Evolutionary conservation across 1,284 basidiomycete genomes (phyloP).

Genomic region (Pseudozyma pruni): DNA sequence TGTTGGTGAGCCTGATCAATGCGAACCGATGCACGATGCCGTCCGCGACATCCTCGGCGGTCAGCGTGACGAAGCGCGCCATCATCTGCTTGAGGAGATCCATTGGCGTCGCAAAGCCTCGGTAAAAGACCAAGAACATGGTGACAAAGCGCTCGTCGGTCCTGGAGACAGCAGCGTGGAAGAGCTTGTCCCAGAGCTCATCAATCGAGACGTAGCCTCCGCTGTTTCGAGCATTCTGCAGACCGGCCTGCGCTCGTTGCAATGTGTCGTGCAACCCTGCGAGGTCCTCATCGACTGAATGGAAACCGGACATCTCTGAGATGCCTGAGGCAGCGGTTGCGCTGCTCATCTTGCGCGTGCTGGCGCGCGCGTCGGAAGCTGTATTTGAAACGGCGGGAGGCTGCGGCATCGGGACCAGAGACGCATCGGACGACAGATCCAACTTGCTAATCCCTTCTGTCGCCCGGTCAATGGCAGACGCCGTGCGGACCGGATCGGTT

Average conservation of each 20-base stretch:
- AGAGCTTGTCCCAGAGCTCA: slow-evolving; percentile 62
- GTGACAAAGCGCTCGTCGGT: slow-evolving; percentile 54
- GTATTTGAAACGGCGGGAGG: slow-evolving; percentile 1
- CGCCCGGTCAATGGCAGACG: slow-evolving; percentile 2
- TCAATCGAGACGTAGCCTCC: slow-evolving; percentile 62
- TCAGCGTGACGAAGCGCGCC: slow-evolving; percentile 53
- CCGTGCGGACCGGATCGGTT: slow-evolving; percentile 4
- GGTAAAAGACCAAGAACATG: slow-evolving; percentile 63
- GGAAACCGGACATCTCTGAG: slow-evolving; percentile 32
- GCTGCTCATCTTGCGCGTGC: slow-evolving; percentile 52
- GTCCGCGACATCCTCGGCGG: slow-evolving; percentile 45
- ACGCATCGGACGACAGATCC: neutral
- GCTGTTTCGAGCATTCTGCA: slow-evolving; percentile 52
- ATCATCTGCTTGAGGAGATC: slow-evolving; percentile 56
- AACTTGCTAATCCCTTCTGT: neutral
- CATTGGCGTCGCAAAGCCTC: slow-evolving; percentile 58
- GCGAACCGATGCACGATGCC: slow-evolving; percentile 56
- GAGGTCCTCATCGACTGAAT: slow-evolving; percentile 43
- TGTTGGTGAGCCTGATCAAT: slow-evolving; percentile 53
- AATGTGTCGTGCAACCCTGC: slow-evolving; percentile 39
- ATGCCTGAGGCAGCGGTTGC: slow-evolving; percentile 40
- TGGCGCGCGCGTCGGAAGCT: slow-evolving; percentile 3
- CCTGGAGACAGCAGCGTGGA: slow-evolving; percentile 60
- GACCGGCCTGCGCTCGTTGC: slow-evolving; percentile 45
- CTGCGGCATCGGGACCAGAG: neutral